These are phyloP conservation scores for Suillus cothurnatus DNA, from an alignment of 768 basidiomycete genomes.

Conservation along the genomic window DNA sequence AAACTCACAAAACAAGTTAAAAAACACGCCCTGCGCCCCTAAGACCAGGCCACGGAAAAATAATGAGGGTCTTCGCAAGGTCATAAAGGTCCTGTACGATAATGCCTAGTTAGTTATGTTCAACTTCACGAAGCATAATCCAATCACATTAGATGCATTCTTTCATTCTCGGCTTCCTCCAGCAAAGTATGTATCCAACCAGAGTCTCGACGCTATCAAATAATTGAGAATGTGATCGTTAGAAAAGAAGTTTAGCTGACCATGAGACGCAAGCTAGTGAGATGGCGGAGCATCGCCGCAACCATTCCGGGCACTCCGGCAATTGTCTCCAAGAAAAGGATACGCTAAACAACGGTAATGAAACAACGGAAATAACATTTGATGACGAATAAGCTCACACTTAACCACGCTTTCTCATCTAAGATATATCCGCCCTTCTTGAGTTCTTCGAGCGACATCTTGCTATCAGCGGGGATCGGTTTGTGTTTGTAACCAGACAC, in stretches of 20 bases:
- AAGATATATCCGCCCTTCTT: conserved; percentile 74
- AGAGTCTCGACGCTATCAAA: conserved; percentile 48
- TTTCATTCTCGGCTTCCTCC: conserved; percentile 95
- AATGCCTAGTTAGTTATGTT: conserved; percentile 15
- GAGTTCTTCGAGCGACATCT: conserved; percentile 73
- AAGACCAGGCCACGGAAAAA: conserved; percentile 84
- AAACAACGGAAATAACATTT: conserved; percentile 31
- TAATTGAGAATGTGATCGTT: conserved; percentile 9
- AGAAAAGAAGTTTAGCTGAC: conserved; percentile 40
- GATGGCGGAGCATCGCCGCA: conserved; percentile 85
- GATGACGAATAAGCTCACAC: conserved; percentile 41
- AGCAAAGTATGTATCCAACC: conserved; percentile 92
- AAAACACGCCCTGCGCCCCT: conserved; percentile 90
- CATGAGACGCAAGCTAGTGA: conserved; percentile 87
- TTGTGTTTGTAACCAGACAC: conserved; percentile 86
- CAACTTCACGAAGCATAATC: conserved; percentile 6
- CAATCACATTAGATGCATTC: conserved; percentile 89
- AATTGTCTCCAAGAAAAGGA: conserved; percentile 81
- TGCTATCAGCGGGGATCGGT: conserved; percentile 57
- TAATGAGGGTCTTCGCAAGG: conserved; percentile 75
- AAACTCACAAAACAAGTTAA: conserved; percentile 80
- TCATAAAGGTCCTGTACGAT: conserved; percentile 86
- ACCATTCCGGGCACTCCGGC: conserved; percentile 98
- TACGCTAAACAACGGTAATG: conserved; percentile 37
- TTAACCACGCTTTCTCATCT: conserved; percentile 76